Base-by-base conservation (phyloP, 1,139 yeast genomes). In the Hanseniaspora gamundiae region DNA sequence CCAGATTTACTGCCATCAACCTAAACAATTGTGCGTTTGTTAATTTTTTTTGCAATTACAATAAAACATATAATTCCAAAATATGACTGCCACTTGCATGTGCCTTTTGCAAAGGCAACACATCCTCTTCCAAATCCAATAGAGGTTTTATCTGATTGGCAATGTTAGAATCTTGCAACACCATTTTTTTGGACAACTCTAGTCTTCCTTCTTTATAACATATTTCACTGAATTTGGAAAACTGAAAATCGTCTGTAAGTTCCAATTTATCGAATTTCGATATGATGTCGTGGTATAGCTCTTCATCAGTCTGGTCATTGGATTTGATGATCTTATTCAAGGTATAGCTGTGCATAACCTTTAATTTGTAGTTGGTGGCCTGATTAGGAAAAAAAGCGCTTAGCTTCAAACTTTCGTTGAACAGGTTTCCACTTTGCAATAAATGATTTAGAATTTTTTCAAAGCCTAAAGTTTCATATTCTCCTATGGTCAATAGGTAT, bases 101-200 rank as follows among this genome's bases (percentile, higher is more conserved):
- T 0, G 94, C 74, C 51, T 80, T 83, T 38, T 72, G 62, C 29
- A 88, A 59, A 0, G 95, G 95, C 35, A 76, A 58, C 48, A 77
- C 85, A 35, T 75, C 67, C 54, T 87, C 94, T 41, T 82, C 85
- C 69, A 84, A 78, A 27, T 74, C 76, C 35, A 87, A 60, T 38
- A 85, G 68, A 46, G 81, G 68, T 13, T 77, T 73, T 0, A 87
- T 73, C 50, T 82, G 83, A 45, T 73, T 71, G 2, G 69, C 67
- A 0, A 82, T 72, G 4, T 79, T 68, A 0, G 84, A 80, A 56
- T 91, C 97, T 47, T 78, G 64, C 44, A 78, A 73, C 3, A 84
- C 70, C 24, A 88, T 60, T 41, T 73, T 65, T 46, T 80, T 75
- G 29, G 95, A 81, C 24, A 91, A 64, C 24, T 70, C 69, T 4